A percentile compares a stretch with the other conserved stretches of the same genome.
phyloP scores from a whole-genome alignment of 495 filamentous ascomycete species.

The Trypethelium eluteriae region DNA sequence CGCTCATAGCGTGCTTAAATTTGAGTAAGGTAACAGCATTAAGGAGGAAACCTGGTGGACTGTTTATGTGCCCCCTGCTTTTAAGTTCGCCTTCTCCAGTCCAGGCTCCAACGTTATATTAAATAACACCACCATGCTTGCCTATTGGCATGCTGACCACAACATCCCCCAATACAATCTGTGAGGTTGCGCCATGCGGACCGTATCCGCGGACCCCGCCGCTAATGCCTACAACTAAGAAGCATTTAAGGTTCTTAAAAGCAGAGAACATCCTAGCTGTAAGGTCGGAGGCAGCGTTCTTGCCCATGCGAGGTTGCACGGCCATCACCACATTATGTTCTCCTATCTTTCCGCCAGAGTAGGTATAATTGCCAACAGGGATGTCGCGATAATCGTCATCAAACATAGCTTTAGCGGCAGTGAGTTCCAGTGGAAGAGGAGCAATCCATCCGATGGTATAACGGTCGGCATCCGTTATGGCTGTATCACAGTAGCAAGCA shows the following conservation, averaged over 20 bases:
- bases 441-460: slow-evolving; percentile 19
- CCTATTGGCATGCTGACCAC: slow-evolving; percentile 17
- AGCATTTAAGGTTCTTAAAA: slow-evolving; percentile 12
- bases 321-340: slow-evolving; percentile 16
- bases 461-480: too few relatives aligned
- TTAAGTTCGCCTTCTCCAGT: background rate
- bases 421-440: slow-evolving; percentile 8
- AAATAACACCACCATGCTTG: slow-evolving; percentile 11
- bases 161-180: slow-evolving; percentile 8
- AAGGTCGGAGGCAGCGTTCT: slow-evolving; percentile 9
- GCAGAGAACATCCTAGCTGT: slow-evolving; percentile 10
- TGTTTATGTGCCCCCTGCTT: background rate
- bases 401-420: slow-evolving; percentile 11
- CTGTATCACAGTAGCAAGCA: too few relatives aligned
- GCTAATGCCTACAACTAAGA: slow-evolving; percentile 17
- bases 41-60: background rate
- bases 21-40: background rate
- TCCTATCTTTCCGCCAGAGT: slow-evolving; percentile 12
- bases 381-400: slow-evolving; percentile 6
- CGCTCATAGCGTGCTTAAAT: background rate
- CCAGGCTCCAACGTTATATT: slow-evolving; percentile 13
- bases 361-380: slow-evolving; percentile 7
- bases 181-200: background rate
- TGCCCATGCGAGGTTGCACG: slow-evolving; percentile 7
- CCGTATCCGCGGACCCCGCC: slow-evolving; percentile 16